These are phyloP conservation scores for Rhizopogon rudus DNA, from an alignment of 768 basidiomycete genomes.

Conservation along the genomic window DNA sequence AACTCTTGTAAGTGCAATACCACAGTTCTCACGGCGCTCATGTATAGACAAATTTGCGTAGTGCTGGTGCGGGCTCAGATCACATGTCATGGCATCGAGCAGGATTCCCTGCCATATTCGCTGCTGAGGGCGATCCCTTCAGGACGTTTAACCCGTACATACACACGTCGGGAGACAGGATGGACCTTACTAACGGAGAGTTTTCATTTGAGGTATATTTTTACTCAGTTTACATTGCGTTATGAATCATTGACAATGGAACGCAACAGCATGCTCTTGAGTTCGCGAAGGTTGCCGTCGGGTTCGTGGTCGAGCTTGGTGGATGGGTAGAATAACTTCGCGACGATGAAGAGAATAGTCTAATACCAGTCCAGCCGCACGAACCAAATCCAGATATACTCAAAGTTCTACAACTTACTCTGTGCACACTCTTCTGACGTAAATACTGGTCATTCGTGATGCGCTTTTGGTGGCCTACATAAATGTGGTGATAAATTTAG, in stretches of 20 bases:
- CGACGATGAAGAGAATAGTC: neutral
- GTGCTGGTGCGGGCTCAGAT: constrained; percentile 39
- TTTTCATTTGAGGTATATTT: constrained; percentile 33
- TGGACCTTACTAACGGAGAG: constrained; percentile 28
- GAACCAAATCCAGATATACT: neutral
- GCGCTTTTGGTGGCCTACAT: too few relatives aligned
- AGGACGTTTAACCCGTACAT: constrained; percentile 37
- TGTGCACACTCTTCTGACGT: too few relatives aligned
- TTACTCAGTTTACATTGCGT: neutral
- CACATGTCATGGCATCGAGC: constrained; percentile 42
- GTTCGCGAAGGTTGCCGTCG: constrained; percentile 56
- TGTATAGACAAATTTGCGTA: constrained; percentile 7
- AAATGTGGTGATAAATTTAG: too few relatives aligned
- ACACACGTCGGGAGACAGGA: constrained; percentile 28
- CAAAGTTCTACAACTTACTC: too few relatives aligned
- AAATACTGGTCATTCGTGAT: too few relatives aligned
- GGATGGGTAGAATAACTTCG: constrained; percentile 12
- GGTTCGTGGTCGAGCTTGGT: constrained; percentile 50
- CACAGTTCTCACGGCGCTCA: neutral
- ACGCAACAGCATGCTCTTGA: constrained; percentile 49
- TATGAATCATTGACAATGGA: constrained; percentile 14
- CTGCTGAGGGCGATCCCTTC: constrained; percentile 38
- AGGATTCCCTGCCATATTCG: constrained; percentile 37
- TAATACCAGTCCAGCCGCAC: neutral
- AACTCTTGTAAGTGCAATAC: constrained; percentile 26